Evolutionary conservation across 2,329 filamentous ascomycete genomes (phyloP).

Genomic region (Drechslerella coelobrocha): DNA sequence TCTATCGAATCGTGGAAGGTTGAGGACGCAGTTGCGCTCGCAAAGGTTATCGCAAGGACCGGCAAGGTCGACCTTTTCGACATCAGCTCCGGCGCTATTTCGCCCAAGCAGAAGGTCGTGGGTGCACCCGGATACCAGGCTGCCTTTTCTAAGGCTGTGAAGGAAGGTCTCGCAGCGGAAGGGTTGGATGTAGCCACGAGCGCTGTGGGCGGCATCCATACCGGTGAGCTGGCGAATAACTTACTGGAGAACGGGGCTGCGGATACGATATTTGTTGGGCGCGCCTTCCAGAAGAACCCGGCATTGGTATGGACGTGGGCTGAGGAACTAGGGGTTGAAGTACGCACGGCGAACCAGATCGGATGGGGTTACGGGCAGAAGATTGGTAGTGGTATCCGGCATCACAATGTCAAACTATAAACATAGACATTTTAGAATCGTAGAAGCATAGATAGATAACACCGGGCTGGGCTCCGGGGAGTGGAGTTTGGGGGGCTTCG

Average conservation of each 20-base stretch:
- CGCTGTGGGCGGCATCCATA: constrained; percentile 28
- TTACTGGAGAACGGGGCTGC: constrained; percentile 62
- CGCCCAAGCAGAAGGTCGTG: constrained; percentile 50
- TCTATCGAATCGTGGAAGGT: constrained; percentile 65
- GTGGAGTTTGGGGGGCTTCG: no score
- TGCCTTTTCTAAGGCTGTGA: constrained; percentile 54
- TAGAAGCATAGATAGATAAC: background rate
- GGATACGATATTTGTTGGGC: constrained; percentile 63
- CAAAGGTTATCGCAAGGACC: constrained; percentile 70
- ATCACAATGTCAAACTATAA: constrained; percentile 32
- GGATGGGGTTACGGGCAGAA: constrained; percentile 63
- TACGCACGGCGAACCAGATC: constrained; percentile 65
- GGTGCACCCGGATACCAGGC: constrained; percentile 54
- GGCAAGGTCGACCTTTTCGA: constrained; percentile 81
- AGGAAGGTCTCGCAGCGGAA: constrained; percentile 52
- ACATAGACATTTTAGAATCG: constrained; percentile 3
- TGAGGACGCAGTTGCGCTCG: constrained; percentile 70
- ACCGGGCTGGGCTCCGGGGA: no score
- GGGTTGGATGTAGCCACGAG: constrained; percentile 54
- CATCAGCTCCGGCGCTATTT: constrained; percentile 71
- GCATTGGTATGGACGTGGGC: constrained; percentile 66
- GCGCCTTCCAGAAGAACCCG: constrained; percentile 68
- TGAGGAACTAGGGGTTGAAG: constrained; percentile 63
- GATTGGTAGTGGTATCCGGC: constrained; percentile 34
- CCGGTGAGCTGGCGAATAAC: constrained; percentile 59